Evolutionary conservation across 2,329 filamentous ascomycete species (phyloP).

Genomic region (Helotiales sp.): DNA sequence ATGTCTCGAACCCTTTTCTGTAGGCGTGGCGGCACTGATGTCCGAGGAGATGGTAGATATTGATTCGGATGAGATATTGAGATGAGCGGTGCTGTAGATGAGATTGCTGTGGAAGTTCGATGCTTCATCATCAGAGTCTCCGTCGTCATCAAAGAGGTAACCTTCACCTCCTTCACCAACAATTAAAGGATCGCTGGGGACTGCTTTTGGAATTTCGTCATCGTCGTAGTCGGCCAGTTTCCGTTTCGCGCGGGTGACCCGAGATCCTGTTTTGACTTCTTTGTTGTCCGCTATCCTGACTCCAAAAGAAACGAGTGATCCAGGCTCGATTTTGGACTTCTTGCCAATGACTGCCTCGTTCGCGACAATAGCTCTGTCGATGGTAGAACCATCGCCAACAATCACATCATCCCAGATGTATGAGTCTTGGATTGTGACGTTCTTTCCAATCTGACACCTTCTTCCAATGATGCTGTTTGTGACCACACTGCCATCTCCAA

Average conservation of each 20-base stretch:
- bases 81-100: constrained; percentile 36
- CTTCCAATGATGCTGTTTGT: constrained; percentile 79
- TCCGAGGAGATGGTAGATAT: constrained; percentile 65
- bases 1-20: constrained; percentile 54
- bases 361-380: constrained; percentile 76
- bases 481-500: constrained; percentile 72
- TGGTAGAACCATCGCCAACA: constrained; percentile 71
- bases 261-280: constrained; percentile 39
- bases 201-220: constrained; percentile 24
- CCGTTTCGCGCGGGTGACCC: constrained; percentile 44
- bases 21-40: constrained; percentile 40
- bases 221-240: constrained; percentile 41
- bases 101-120: constrained; percentile 51
- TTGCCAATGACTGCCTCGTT: constrained; percentile 71
- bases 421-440: constrained; percentile 75
- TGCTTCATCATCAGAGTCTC: constrained; percentile 54
- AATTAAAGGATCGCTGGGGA: constrained; percentile 48
- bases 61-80: constrained; percentile 50
- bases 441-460: constrained; percentile 81
- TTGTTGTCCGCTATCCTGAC: constrained; percentile 68
- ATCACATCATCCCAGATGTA: constrained; percentile 86
- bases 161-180: constrained; percentile 61
- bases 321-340: constrained; percentile 66
- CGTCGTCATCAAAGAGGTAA: constrained; percentile 65
- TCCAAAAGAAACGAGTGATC: constrained; percentile 77